A percentile compares a stretch with the other conserved stretches of the same genome.
Conservation (phyloP, 2,329 filamentous ascomycete genomes). For the Colletotrichum magnum region DNA sequence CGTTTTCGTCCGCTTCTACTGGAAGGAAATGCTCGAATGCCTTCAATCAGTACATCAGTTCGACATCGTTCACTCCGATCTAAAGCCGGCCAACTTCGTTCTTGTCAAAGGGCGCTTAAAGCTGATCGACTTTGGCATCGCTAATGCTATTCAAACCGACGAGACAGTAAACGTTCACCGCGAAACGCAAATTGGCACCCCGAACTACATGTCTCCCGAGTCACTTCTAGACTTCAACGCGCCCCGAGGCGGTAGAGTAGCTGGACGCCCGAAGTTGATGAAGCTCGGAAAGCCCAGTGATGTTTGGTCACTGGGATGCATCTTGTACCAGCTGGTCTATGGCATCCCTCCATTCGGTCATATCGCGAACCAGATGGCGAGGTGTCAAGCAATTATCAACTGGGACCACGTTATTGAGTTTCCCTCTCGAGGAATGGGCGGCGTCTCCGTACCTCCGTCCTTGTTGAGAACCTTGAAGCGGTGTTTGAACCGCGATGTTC, state of each 20-base stretch:
- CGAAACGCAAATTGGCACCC: conserved; percentile 94
- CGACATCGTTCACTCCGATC: conserved; percentile 95
- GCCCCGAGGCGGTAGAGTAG: conserved; percentile 59
- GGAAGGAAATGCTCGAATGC: conserved; percentile 99
- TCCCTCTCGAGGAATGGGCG: conserved; percentile 78
- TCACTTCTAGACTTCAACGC: conserved; percentile 90
- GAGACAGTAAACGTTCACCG: conserved; percentile 98
- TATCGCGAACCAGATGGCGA: conserved; percentile 87
- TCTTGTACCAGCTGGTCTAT: conserved; percentile 98
- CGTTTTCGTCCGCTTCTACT: conserved; percentile 96
- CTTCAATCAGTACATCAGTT: conserved; percentile 88
- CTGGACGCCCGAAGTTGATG: conserved; percentile 79
- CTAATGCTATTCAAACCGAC: conserved; percentile 95
- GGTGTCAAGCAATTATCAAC: conserved; percentile 90
- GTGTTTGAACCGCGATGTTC: conserved; percentile 74
- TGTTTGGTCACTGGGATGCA: conserved; percentile 96
- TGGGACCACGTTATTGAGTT: conserved; percentile 81
- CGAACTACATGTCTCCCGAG: conserved; percentile 99
- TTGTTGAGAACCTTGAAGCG: conserved; percentile 73
- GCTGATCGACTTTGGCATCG: conserved; percentile 98
- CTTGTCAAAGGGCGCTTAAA: conserved; percentile 92
- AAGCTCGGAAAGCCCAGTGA: conserved; percentile 97
- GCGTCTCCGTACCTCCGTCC: conserved; percentile 69
- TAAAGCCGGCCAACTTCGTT: conserved; percentile 98
- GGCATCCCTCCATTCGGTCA: conserved; percentile 96